Evolutionary conservation across 495 filamentous ascomycete species (phyloP), one percentile per base, ranked within the genome.

Genomic region (Neurospora sp.): DNA sequence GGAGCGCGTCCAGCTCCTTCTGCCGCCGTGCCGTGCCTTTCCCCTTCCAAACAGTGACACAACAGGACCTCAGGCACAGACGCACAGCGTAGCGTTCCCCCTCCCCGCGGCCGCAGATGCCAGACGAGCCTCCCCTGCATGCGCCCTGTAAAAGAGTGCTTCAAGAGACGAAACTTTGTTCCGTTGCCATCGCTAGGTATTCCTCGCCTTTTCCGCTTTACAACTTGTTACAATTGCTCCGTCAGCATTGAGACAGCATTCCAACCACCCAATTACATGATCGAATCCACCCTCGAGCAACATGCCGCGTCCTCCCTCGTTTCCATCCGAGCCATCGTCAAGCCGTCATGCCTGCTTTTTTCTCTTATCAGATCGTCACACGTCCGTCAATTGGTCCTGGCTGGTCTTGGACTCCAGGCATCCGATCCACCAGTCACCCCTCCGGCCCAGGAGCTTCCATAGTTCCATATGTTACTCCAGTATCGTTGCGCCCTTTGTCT

Each of bases 251-350:
- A n/a, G 44, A 38, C 37, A 49, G 42, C 27, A 37, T 38, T 31
- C 74, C 74, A 73, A 73, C 69, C 72, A 74, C 74, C 69, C 69
- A 73, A 74, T 74, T 75, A 73, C 66, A 27, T 46, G 18, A 66
- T 35, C 31, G 35, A 70, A 75, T 74, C 35, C 54, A 72, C 72
- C 27, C 23, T 66, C 27, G 14, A 35, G 54, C 54, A 35, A 35
- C 54, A 66, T 35, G 54, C 27, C 54, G 54, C 54, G 54, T 66
- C 27, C 54, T 35, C 54, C 54, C 54, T 66, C 27, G 54, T 66
- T 31, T 66, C 27, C 54, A 66, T 62, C 27, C 54, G 54, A 62
- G 27, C 54, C 54, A 14, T 62, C 6, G 27, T 62, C 54, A 16
- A 31, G 54, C 54, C 54, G 23, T 31, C 54, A 60, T 66, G 54